These are phyloP conservation scores for Albatrellus ellisii DNA, from an alignment of 768 basidiomycete species.

Conservation along the genomic window DNA sequence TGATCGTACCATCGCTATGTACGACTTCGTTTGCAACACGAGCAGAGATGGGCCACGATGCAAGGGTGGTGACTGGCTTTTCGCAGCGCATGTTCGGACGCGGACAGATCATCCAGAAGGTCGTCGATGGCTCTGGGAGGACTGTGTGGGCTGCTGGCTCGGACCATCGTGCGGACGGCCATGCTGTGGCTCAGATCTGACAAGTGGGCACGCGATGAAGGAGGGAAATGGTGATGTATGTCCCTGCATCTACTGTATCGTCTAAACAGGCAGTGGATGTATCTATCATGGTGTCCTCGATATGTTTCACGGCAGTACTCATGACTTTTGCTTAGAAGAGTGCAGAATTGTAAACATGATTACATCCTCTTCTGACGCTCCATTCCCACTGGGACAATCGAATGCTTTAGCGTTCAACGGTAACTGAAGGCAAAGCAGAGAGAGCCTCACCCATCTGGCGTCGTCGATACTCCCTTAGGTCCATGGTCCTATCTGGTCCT, in stretches of 20 bases:
- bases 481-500: conserved; percentile 73
- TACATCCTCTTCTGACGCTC: conserved; percentile 61
- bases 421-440: not conserved
- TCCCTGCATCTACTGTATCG: not conserved
- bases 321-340: no score
- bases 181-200: conserved; percentile 69
- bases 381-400: conserved; percentile 37
- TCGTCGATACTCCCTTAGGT: conserved; percentile 69
- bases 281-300: no score
- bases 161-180: conserved; percentile 80
- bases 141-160: conserved; percentile 94
- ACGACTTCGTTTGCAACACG: not conserved
- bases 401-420: not conserved
- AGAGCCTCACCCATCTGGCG: conserved; percentile 18
- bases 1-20: not conserved
- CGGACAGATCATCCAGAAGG: conserved; percentile 83
- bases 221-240: not conserved
- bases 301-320: no score
- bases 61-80: conserved; percentile 47
- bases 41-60: conserved; percentile 84
- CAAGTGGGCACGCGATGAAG: not conserved
- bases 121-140: conserved; percentile 48
- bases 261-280: no score
- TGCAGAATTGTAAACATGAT: no score
- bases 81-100: conserved; percentile 58